Evolutionary conservation across 108 stramenopile species (phyloP).

Genomic region (Schizochytrium sp.): DNA sequence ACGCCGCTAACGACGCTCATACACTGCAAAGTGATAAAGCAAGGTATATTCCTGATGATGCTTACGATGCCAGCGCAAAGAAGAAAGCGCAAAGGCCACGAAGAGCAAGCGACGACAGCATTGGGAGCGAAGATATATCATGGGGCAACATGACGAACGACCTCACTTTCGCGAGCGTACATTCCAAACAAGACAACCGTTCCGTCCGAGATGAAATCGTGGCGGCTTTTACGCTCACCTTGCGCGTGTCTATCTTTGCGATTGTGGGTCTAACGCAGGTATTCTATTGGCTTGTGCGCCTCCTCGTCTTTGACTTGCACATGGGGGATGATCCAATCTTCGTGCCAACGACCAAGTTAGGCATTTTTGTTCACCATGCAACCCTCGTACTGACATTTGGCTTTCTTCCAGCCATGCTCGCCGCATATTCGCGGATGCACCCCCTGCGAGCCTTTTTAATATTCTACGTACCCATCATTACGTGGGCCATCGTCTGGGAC

Average conservation of each 20-base stretch:
- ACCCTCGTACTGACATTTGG: neutral
- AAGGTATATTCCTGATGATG: too few species aligned
- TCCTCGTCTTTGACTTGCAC: neutral
- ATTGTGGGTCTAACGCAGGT: neutral
- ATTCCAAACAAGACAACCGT: too few species aligned
- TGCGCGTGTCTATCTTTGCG: neutral
- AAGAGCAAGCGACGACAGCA: too few species aligned
- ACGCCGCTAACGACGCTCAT: too few species aligned
- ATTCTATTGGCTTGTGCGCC: neutral
- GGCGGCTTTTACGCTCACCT: neutral
- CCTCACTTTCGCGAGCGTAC: too few species aligned
- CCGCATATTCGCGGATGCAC: neutral
- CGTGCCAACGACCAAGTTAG: neutral
- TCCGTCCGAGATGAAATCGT: neutral
- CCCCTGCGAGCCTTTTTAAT: neutral
- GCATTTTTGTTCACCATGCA: neutral
- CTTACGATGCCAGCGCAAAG: too few species aligned
- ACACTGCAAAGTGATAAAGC: too few species aligned
- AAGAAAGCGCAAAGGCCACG: too few species aligned
- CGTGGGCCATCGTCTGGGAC: neutral
- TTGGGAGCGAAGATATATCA: too few species aligned
- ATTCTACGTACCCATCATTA: neutral
- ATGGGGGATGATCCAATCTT: neutral
- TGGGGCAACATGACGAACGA: too few species aligned
- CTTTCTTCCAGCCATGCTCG: neutral